Base-by-base conservation (phyloP, 805 yeast genomes). In the Saccharomycopsis fodiens region DNA sequence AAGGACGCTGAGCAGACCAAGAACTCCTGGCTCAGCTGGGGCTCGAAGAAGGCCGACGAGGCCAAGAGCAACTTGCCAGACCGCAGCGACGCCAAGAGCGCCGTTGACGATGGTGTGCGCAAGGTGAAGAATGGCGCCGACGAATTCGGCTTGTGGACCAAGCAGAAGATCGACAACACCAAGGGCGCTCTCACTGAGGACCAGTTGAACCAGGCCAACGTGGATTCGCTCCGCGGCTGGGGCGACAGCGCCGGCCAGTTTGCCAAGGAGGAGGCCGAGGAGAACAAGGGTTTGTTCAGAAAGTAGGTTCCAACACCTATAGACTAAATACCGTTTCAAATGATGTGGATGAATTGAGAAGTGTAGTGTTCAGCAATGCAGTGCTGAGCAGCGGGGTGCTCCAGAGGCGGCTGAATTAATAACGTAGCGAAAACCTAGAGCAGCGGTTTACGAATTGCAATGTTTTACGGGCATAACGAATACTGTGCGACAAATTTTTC, bases 201-300 rank as follows among this genome's bases (percentile, higher is more conserved):
- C 15, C 57, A 57, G 8, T 47, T 69, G 21, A 69, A 70, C 2
- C 54, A 59, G 35, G 52, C 53, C 3, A 61, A 73, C 1, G 60
- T 61, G 21, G 57, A 56, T 22, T 61, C 71, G 0, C 58, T 69
- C 7, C 60, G 65, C 44, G 76, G 75, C 3, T 70, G 74, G 73
- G 74, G 76, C 16, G 70, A 67, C 40, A 55, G 60, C 39, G 76
- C 75, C 3, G 58, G 65, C 10, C 64, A 59, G 29, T 63, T 68
- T 47, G 69, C 77, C 1, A 57, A 59, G 13, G 77, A 72, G 20
- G 70, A 69, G 50, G 57, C 62, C 19, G 62, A 62, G 16, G 61
- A 60, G 23, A 52, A 52, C 8, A 50, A 36, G 50, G n/a, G n/a
- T n/a, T n/a, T n/a, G n/a, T n/a, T n/a, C n/a, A n/a, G n/a, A n/a